A percentile compares a stretch with the other conserved stretches of the same genome.
phyloP scores from a whole-genome alignment of 1,139 yeast genomes.

The Protomyces pachydermus region DNA sequence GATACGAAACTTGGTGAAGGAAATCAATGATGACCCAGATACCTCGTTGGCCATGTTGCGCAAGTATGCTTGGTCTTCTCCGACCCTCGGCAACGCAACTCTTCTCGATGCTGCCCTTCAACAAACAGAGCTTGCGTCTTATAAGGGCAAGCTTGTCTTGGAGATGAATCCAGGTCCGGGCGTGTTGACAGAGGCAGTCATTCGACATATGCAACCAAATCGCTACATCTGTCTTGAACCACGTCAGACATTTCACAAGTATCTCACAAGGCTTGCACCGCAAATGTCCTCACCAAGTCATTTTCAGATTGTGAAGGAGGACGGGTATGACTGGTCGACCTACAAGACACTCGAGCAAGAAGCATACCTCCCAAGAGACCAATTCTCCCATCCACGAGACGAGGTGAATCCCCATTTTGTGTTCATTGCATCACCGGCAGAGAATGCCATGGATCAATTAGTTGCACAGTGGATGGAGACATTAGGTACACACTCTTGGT shows the following conservation, averaged over 20 bases:
- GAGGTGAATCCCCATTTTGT: constrained; percentile 12
- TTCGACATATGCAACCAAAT: constrained; percentile 4
- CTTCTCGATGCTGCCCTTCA: not conserved
- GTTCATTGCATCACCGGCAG: constrained; percentile 7
- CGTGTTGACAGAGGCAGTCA: constrained; percentile 4
- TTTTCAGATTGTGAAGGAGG: not conserved
- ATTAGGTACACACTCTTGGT: constrained; percentile 11
- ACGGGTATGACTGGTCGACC: constrained; percentile 18
- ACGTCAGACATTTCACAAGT: not conserved
- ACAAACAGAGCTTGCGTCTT: not conserved
- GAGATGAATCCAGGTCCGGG: constrained; percentile 26
- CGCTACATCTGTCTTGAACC: constrained; percentile 9
- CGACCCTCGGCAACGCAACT: not conserved
- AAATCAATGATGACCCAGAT: not conserved
- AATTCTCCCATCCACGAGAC: constrained; percentile 3
- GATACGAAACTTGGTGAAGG: not conserved
- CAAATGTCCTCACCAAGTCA: not conserved
- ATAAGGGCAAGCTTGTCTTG: not conserved
- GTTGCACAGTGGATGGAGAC: constrained; percentile 21
- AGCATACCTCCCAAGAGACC: not conserved
- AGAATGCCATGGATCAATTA: constrained; percentile 6
- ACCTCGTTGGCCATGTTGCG: not conserved
- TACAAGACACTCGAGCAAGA: constrained; percentile 6
- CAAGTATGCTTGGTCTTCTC: constrained; percentile 7
- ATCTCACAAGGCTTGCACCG: not conserved